Percentiles rank a stretch among this genome's conserved stretches.
These are phyloP conservation scores for Macrolepiota fuliginosa DNA, from an alignment of 768 basidiomycete species.

Conservation along the genomic window DNA sequence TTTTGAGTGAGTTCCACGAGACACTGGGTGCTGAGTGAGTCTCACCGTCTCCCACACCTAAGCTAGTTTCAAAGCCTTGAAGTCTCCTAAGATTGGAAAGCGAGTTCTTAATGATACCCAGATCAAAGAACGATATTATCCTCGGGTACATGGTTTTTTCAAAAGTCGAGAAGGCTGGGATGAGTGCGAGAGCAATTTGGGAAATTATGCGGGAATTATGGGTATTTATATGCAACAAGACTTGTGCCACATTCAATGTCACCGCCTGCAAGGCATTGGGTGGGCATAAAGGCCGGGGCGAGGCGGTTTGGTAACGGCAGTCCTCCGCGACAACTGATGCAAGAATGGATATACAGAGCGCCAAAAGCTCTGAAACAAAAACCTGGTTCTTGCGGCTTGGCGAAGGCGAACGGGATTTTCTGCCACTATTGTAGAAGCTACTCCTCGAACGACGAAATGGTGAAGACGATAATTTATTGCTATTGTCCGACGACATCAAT, in stretches of 20 bases:
- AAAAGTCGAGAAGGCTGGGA: slow-evolving; percentile 78
- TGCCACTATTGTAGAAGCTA: slow-evolving; percentile 39
- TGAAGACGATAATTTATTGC: slow-evolving; percentile 21
- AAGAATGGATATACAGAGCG: slow-evolving; percentile 57
- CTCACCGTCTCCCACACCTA: slow-evolving; percentile 12
- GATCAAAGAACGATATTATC: slow-evolving; percentile 68
- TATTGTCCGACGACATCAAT: not conserved
- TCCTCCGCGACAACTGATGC: slow-evolving; percentile 70
- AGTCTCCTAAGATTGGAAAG: slow-evolving; percentile 43
- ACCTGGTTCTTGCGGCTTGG: slow-evolving; percentile 27
- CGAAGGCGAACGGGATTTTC: slow-evolving; percentile 53
- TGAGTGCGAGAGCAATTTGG: slow-evolving; percentile 62
- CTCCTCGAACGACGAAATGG: slow-evolving; percentile 45
- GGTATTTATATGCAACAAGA: slow-evolving; percentile 55
- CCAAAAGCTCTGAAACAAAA: slow-evolving; percentile 51
- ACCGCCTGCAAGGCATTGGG: slow-evolving; percentile 76
- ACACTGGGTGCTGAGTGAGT: not conserved
- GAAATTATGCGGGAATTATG: slow-evolving; percentile 51
- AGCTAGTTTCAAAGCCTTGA: slow-evolving; percentile 26
- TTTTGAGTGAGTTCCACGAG: not conserved
- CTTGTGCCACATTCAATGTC: slow-evolving; percentile 68
- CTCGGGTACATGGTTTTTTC: slow-evolving; percentile 57
- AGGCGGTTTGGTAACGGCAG: slow-evolving; percentile 61
- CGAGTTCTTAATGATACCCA: slow-evolving; percentile 50
- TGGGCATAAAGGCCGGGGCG: slow-evolving; percentile 62